Conservation (phyloP, 73 alveolate genomes). For the Diophrys sp. region DNA sequence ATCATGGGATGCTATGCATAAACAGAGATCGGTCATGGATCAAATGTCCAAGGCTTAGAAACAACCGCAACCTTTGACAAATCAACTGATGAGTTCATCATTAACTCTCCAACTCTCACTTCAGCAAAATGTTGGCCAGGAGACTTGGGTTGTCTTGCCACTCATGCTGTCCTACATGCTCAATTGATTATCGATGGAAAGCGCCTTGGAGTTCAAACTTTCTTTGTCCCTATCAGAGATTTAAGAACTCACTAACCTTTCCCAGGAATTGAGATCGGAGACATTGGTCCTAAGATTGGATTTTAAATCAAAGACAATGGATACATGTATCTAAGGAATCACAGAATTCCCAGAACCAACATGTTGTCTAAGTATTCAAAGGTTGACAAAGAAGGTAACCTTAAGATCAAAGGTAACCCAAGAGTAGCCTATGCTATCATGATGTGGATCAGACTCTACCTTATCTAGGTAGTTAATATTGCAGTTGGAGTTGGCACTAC, state of each 20-base stretch:
- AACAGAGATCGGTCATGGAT: constrained; percentile 90
- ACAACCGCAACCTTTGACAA: constrained; percentile 76
- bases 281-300: constrained; percentile 86
- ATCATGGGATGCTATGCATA: constrained; percentile 76
- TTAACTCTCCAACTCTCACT: constrained; percentile 66
- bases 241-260: constrained; percentile 71
- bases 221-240: constrained; percentile 72
- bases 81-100: constrained; percentile 63
- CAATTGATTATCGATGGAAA: constrained; percentile 70
- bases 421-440: constrained; percentile 78
- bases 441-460: constrained; percentile 65
- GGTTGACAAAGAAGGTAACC: constrained; percentile 71
- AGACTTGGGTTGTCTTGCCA: constrained; percentile 74
- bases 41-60: constrained; percentile 71
- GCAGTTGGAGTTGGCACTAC: constrained; percentile 53
- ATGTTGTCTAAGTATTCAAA: constrained; percentile 70
- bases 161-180: constrained; percentile 78
- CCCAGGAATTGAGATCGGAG: constrained; percentile 83
- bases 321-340: constrained; percentile 62
- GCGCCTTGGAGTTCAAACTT: constrained; percentile 76
- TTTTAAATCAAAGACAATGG: constrained; percentile 80
- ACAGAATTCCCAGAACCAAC: constrained; percentile 76
- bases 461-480: constrained; percentile 29
- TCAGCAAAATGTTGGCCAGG: constrained; percentile 90
- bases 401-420: constrained; percentile 66